Evolutionary conservation across 2,329 filamentous ascomycete species (phyloP).

Genomic region (Cladorrhinum sp.): DNA sequence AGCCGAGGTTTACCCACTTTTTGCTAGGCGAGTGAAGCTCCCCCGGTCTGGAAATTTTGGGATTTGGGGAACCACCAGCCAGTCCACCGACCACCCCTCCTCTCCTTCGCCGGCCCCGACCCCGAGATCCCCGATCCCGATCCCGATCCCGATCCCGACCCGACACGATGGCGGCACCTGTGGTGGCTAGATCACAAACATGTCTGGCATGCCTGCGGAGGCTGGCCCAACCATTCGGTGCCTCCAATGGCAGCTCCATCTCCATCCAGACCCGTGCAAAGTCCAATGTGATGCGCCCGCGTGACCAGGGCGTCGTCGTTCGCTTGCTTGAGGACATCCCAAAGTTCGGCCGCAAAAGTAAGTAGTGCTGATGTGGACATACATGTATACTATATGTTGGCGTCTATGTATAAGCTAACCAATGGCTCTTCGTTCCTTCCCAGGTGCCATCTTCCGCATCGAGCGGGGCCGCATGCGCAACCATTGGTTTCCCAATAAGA

Average conservation of each 20-base stretch:
- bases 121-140: neutral
- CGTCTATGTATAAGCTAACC: slow-evolving; percentile 1
- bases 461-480: slow-evolving; percentile 38
- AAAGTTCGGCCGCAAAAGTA: slow-evolving; percentile 40
- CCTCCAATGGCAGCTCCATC: slow-evolving; percentile 21
- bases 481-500: slow-evolving; percentile 33
- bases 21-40: neutral
- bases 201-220: slow-evolving; percentile 30
- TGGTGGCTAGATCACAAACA: slow-evolving; percentile 25
- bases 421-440: neutral
- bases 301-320: slow-evolving; percentile 43
- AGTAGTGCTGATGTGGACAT: slow-evolving; percentile 5
- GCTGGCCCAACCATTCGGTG: slow-evolving; percentile 22
- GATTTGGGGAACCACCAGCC: neutral
- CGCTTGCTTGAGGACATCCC: slow-evolving; percentile 41
- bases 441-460: slow-evolving; percentile 34
- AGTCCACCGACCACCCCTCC: neutral
- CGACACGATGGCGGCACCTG: slow-evolving; percentile 24
- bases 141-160: slow-evolving; percentile 4
- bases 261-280: slow-evolving; percentile 37
- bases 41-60: slow-evolving; percentile 16
- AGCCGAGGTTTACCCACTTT: slow-evolving; percentile 5
- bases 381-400: neutral
- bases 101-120: neutral
- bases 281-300: slow-evolving; percentile 35